Evolutionary conservation across 352 stramenopile genomes (phyloP), one percentile per base, ranked within the genome.

Genomic region (Thalassiosira hispida): DNA sequence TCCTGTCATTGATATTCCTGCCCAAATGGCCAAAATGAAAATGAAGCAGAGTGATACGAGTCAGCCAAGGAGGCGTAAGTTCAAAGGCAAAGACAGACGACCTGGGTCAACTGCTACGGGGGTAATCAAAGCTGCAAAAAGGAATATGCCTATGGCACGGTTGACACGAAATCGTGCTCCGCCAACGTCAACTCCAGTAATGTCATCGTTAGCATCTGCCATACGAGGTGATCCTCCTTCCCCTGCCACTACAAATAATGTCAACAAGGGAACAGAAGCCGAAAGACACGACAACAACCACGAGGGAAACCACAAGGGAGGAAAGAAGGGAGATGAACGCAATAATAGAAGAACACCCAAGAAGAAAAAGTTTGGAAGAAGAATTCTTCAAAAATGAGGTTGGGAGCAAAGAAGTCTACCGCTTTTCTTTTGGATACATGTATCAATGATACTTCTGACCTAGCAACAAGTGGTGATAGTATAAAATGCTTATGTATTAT

Each of bases 1-100:
- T 51, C 68, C 14, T 25, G n/a, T 27, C 38, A 68, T 68, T 22
- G 60, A 68, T 12, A 38, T 57, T 22, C 11, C n/a, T 31, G 14
- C 46, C 23, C 33, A 63, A 69, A 62, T 64, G 20, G 49, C 69
- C 47, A 22, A 33, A 47, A 55, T 47, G 44, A 69, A 38, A 31
- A 29, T n/a, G 23, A 12, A 2, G 35, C 52, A 35, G 38, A 46
- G 29, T 31, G 25, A 31, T 0, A 27, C 2, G 29, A 12, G 7
- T 35, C 20, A 9, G 5, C 16, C 6, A 55, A 55, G 38, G 31
- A 16, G 12, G 55, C n/a, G n/a, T n/a, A 68, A 55, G 33, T 68
- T 42, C 3, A n/a, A 22, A 11, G 23, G 52, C 4, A 38, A 63
- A 46, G 46, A 16, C 35, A 20, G 4, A 23, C 53, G 18, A 25